phyloP scores from a whole-genome alignment of 306 rosid genomes.

The Dalbergia cultrata region DNA sequence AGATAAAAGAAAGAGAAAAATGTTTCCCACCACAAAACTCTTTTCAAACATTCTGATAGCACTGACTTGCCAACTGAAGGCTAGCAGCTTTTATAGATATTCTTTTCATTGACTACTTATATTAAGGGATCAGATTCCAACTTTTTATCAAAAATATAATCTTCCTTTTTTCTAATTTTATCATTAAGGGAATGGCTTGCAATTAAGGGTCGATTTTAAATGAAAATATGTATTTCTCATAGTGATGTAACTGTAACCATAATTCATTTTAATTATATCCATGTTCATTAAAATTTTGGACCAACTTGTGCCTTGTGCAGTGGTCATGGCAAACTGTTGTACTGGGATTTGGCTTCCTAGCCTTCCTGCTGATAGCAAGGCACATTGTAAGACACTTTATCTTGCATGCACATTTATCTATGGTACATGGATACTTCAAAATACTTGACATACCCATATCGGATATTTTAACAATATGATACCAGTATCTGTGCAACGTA shows the following conservation, averaged over 20 bases:
- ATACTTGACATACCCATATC: too few species aligned
- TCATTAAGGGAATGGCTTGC: constrained; percentile 28
- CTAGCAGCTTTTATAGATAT: constrained; percentile 33
- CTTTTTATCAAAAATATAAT: background rate
- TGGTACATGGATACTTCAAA: too few species aligned
- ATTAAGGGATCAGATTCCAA: constrained; percentile 50
- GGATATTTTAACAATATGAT: too few species aligned
- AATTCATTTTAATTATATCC: background rate
- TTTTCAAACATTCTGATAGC: constrained; percentile 42
- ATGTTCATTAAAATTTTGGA: constrained; percentile 13
- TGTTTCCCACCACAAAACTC: constrained; percentile 31
- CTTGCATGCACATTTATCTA: background rate
- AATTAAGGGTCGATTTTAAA: constrained; percentile 39
- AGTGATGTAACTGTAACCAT: background rate
- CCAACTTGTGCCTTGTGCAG: constrained; percentile 72
- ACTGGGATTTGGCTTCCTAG: constrained; percentile 73
- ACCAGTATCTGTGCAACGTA: too few species aligned
- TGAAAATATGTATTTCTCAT: constrained; percentile 15
- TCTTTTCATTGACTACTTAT: constrained; percentile 33
- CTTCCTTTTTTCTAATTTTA: background rate
- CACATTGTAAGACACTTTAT: constrained; percentile 72
- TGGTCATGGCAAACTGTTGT: constrained; percentile 95
- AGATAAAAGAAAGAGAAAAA: background rate
- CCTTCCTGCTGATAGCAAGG: constrained; percentile 73
- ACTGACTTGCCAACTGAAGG: constrained; percentile 39